These are phyloP conservation scores for Cutaneotrichosporon sp. DNA, from an alignment of 1,284 basidiomycete genomes.

Conservation along the genomic window DNA sequence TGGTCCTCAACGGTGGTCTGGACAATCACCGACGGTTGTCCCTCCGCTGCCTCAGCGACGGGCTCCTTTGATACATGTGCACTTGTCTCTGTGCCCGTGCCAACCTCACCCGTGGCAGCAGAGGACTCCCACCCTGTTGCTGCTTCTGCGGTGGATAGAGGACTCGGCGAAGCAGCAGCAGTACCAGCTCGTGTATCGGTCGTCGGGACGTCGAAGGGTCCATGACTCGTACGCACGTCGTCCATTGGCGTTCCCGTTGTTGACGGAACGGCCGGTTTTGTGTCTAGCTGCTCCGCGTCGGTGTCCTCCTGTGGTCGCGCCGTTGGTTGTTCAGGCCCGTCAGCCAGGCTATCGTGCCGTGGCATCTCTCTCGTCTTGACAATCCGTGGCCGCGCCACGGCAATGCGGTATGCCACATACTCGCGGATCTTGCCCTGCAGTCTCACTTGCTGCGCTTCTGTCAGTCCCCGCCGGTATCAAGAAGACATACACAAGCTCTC, in stretches of 20 bases:
- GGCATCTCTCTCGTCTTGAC: neutral
- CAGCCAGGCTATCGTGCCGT: too few species aligned
- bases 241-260: neutral
- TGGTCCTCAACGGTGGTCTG: too few species aligned
- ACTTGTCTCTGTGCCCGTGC: too few species aligned
- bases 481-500: constrained; percentile 59
- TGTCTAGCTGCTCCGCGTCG: neutral
- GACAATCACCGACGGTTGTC: too few species aligned
- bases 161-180: neutral
- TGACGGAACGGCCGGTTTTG: neutral
- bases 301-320: too few species aligned
- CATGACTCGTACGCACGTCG: too few species aligned
- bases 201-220: neutral
- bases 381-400: neutral
- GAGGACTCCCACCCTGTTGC: too few species aligned
- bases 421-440: constrained; percentile 35
- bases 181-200: neutral
- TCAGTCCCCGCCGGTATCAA: neutral
- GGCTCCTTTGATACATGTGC: neutral
- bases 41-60: neutral
- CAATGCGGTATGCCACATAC: constrained; percentile 29
- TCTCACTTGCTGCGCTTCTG: constrained; percentile 33
- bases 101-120: too few species aligned
- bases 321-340: too few species aligned
- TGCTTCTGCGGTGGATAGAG: too few species aligned